Percentiles rank a stretch among this genome's conserved stretches.
These are phyloP conservation scores for Limnomonas spitsbergensis DNA, from an alignment of 139 green algal genomes.

Conservation along the genomic window DNA sequence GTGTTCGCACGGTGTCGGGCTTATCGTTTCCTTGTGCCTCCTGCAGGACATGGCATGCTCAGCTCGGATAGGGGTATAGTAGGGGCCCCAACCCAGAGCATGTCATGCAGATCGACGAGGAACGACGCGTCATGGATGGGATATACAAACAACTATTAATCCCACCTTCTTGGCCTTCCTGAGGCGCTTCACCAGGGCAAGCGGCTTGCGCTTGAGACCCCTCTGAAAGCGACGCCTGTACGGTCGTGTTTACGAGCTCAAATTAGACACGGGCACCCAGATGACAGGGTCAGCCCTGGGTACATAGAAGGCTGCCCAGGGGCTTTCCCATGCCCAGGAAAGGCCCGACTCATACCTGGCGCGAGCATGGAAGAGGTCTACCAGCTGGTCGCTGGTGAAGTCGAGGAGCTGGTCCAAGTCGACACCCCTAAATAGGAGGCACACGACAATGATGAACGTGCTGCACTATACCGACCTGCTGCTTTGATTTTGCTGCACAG, in stretches of 20 bases:
- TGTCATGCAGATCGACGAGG: too few relatives aligned
- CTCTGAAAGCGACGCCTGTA: conserved; percentile 80
- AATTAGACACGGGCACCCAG: background rate
- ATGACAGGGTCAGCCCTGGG: background rate
- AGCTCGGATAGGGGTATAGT: background rate
- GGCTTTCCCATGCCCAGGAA: too few relatives aligned
- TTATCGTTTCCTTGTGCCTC: conserved; percentile 84
- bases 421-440: conserved; percentile 65
- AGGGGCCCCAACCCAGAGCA: background rate
- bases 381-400: conserved; percentile 78
- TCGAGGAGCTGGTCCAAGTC: conserved; percentile 99
- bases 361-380: conserved; percentile 75
- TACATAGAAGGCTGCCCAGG: too few relatives aligned
- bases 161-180: conserved; percentile 83
- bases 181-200: conserved; percentile 96
- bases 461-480: background rate
- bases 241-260: conserved; percentile 22
- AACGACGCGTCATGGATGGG: too few relatives aligned
- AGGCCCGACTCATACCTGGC: too few relatives aligned
- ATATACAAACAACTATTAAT: too few relatives aligned
- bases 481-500: too few relatives aligned
- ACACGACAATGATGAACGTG: too few relatives aligned
- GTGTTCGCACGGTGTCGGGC: conserved; percentile 95
- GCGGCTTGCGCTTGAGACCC: conserved; percentile 93
- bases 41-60: too few relatives aligned